phyloP scores from a whole-genome alignment of 108 stramenopile species.

The Nitzschia sp. region DNA sequence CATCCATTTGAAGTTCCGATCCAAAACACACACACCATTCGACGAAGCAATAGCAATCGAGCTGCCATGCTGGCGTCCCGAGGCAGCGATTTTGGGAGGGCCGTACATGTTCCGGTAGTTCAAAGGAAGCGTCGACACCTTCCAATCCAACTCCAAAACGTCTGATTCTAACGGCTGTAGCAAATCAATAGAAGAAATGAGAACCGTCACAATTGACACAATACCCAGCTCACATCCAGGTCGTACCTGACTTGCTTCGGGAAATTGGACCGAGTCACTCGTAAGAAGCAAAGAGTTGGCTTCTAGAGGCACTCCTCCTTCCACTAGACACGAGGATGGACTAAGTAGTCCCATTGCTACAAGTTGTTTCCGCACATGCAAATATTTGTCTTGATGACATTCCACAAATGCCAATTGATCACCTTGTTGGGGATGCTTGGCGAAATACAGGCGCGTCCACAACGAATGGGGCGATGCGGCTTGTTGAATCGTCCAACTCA shows the following conservation, averaged over 20 bases:
- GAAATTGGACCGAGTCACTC: slow-evolving; percentile 21
- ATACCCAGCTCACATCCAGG: background rate
- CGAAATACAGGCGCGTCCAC: slow-evolving; percentile 30
- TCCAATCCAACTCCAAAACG: slow-evolving; percentile 35
- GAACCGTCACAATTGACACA: background rate
- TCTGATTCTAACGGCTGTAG: slow-evolving; percentile 3
- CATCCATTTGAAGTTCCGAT: slow-evolving; percentile 29
- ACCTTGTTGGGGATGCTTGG: slow-evolving; percentile 11
- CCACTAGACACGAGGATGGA: slow-evolving; percentile 14
- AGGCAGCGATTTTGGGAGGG: slow-evolving; percentile 23
- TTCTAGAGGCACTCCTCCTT: background rate
- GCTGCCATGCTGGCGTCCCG: slow-evolving; percentile 7
- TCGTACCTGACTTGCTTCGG: slow-evolving; percentile 12
- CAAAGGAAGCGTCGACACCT: slow-evolving; percentile 33
- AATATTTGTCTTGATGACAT: slow-evolving; percentile 7
- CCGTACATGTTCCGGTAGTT: slow-evolving; percentile 26
- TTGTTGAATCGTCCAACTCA: slow-evolving; percentile 33
- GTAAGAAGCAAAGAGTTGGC: slow-evolving; percentile 28
- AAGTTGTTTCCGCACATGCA: slow-evolving; percentile 11
- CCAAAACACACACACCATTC: slow-evolving; percentile 31
- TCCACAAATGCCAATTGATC: slow-evolving; percentile 22
- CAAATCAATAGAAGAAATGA: background rate
- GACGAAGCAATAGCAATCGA: slow-evolving; percentile 38
- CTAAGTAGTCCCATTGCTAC: slow-evolving; percentile 16
- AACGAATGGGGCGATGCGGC: background rate